phyloP scores from a whole-genome alignment of 768 basidiomycete genomes.

The Tylopilus cervinicoccineus region DNA sequence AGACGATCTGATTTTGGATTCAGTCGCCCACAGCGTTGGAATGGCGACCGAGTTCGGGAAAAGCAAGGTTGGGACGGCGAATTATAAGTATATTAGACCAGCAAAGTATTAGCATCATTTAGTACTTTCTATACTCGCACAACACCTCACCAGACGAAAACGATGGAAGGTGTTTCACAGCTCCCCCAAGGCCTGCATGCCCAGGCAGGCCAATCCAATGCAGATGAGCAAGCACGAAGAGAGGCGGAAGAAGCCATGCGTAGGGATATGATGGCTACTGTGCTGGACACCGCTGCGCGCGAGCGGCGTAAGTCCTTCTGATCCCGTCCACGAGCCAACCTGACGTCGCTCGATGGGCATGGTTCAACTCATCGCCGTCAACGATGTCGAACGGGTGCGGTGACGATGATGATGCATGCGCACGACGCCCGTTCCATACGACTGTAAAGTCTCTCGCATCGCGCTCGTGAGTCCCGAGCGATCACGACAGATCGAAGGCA shows the following conservation, averaged over 20 bases:
- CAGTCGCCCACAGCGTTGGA: conserved; percentile 1
- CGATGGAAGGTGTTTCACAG: conserved; percentile 25
- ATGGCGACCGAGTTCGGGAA: background rate
- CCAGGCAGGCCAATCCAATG: conserved; percentile 41
- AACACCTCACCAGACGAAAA: background rate
- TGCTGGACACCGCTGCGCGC: conserved; percentile 73
- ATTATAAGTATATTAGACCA: conserved; percentile 4
- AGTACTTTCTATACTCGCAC: background rate
- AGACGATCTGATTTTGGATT: conserved; percentile 9
- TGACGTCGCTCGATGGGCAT: background rate
- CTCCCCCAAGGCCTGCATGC: conserved; percentile 28
- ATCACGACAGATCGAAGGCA: conserved; percentile 74
- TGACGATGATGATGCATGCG: background rate
- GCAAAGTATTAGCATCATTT: background rate
- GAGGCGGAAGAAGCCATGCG: conserved; percentile 74
- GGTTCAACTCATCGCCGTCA: background rate
- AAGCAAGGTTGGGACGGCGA: conserved; percentile 3
- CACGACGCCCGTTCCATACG: background rate
- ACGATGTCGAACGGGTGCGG: background rate
- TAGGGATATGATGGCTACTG: conserved; percentile 70
- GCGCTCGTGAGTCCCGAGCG: conserved; percentile 80
- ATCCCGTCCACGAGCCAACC: background rate
- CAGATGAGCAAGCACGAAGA: conserved; percentile 51
- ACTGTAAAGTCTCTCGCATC: conserved; percentile 73
- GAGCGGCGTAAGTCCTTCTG: conserved; percentile 61